Percentiles rank a stretch among this genome's conserved stretches.
Conservation (phyloP, 805 yeast genomes). For the Saturnispora hagleri region DNA sequence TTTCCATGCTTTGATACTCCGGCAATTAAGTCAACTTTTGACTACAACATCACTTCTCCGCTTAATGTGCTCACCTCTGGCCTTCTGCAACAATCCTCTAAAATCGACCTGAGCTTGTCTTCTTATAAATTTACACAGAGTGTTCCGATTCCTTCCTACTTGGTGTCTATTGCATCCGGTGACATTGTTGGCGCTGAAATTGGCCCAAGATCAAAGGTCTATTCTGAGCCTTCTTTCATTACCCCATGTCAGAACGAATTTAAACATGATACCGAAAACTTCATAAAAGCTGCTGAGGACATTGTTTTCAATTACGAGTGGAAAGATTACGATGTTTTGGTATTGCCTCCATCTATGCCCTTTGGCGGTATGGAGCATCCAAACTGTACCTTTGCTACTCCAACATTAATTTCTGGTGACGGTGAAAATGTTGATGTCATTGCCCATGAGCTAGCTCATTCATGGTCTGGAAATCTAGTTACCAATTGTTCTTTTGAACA, state of each 20-base stretch:
- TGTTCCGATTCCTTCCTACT: conserved; percentile 78
- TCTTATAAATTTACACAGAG: conserved; percentile 54
- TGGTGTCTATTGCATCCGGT: conserved; percentile 81
- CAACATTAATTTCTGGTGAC: conserved; percentile 79
- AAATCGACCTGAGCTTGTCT: conserved; percentile 26
- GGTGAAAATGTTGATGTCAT: conserved; percentile 80
- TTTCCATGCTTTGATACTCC: conserved; percentile 93
- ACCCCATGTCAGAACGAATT: conserved; percentile 71
- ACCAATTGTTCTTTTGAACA: conserved; percentile 90
- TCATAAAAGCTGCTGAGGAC: conserved; percentile 68
- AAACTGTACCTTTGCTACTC: conserved; percentile 83
- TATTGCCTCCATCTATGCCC: conserved; percentile 70
- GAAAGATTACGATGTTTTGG: conserved; percentile 71
- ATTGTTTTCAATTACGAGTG: conserved; percentile 76
- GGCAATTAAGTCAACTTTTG: conserved; percentile 59
- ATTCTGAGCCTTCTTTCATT: conserved; percentile 64
- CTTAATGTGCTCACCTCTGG: conserved; percentile 73
- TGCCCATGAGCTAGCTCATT: conserved; percentile 89
- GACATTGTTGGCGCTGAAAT: conserved; percentile 55
- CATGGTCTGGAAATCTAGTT: conserved; percentile 88
- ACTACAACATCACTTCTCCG: conserved; percentile 50
- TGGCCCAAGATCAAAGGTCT: conserved; percentile 83
- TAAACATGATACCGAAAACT: conserved; percentile 69
- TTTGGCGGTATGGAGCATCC: conserved; percentile 97
- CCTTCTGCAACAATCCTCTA: conserved; percentile 16